These are phyloP conservation scores for Gonium pectorale DNA, from an alignment of 139 green algal genomes.

Conservation along the genomic window DNA sequence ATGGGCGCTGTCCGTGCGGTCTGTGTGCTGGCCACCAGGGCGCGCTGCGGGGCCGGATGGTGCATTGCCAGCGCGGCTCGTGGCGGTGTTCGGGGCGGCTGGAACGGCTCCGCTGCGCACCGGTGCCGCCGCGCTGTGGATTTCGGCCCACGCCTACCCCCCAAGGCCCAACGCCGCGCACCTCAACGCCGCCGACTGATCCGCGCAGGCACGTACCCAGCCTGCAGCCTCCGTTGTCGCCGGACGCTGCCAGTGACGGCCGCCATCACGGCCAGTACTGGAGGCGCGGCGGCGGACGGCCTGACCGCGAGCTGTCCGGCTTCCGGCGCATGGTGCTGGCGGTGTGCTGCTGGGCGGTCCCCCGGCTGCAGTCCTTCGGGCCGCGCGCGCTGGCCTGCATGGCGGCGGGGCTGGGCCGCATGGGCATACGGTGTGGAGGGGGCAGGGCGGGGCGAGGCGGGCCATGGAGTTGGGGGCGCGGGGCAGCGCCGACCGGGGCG, in stretches of 20 bases:
- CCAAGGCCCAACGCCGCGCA: too few species aligned
- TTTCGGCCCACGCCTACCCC: not conserved
- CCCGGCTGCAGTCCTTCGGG: constrained; percentile 5
- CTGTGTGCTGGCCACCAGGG: not conserved
- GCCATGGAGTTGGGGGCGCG: not conserved
- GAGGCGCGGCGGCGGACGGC: not conserved
- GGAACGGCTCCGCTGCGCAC: not conserved
- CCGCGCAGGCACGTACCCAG: constrained; percentile 1
- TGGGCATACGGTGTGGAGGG: constrained; percentile 18
- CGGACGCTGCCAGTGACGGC: not conserved
- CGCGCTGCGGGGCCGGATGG: not conserved
- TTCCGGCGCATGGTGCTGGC: constrained; percentile 16
- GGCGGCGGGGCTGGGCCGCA: constrained; percentile 18
- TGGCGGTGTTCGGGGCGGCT: not conserved
- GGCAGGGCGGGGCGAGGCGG: not conserved
- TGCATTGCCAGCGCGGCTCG: too few species aligned
- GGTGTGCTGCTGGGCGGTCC: constrained; percentile 5
- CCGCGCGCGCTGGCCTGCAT: constrained; percentile 11
- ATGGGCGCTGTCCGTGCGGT: too few species aligned
- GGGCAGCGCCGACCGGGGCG: too few species aligned
- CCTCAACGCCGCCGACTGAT: too few species aligned
- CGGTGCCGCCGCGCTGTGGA: not conserved
- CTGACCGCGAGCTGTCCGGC: not conserved
- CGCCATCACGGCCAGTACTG: not conserved
- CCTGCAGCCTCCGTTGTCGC: not conserved